phyloP scores from a whole-genome alignment of 2,329 filamentous ascomycete genomes.

The Fusarium caatingaense region DNA sequence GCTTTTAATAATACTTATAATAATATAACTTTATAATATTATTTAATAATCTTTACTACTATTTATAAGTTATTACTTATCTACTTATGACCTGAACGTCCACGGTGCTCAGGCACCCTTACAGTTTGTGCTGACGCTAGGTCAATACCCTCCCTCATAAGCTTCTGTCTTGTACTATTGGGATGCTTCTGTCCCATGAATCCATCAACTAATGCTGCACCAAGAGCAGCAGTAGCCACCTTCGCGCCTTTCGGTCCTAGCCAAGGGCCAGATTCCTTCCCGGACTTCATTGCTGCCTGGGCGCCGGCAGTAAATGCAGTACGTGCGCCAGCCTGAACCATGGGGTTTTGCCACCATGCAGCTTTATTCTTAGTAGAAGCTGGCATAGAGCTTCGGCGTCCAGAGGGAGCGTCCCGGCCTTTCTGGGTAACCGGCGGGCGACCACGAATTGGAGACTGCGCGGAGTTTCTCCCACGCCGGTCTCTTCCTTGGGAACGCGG shows the following conservation, averaged over 20 bases:
- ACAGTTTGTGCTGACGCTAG: slow-evolving; percentile 36
- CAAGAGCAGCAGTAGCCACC: slow-evolving; percentile 61
- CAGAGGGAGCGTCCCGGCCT: slow-evolving; percentile 27
- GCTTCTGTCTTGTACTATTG: slow-evolving; percentile 40
- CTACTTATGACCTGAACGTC: not conserved
- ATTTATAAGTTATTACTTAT: not conserved
- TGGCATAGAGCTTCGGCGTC: slow-evolving; percentile 52
- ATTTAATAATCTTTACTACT: not conserved
- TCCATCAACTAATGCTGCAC: slow-evolving; percentile 61
- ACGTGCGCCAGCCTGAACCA: slow-evolving; percentile 56
- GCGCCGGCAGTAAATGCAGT: slow-evolving; percentile 62
- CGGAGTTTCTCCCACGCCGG: slow-evolving; percentile 17
- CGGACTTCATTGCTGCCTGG: slow-evolving; percentile 60
- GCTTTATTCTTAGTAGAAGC: slow-evolving; percentile 40
- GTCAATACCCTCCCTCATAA: slow-evolving; percentile 45
- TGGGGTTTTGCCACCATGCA: slow-evolving; percentile 54
- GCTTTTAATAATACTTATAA: too few relatives aligned
- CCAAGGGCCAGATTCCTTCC: slow-evolving; percentile 60
- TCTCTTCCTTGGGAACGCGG: slow-evolving; percentile 43
- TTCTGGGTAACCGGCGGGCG: slow-evolving; percentile 39
- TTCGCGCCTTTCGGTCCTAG: slow-evolving; percentile 61
- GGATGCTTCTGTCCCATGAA: slow-evolving; percentile 54
- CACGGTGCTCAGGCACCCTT: slow-evolving; percentile 2
- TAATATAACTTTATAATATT: too few relatives aligned
- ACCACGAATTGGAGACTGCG: slow-evolving; percentile 39